Evolutionary conservation across 1,284 basidiomycete genomes (phyloP).

Genomic region (Puccinia triticina): DNA sequence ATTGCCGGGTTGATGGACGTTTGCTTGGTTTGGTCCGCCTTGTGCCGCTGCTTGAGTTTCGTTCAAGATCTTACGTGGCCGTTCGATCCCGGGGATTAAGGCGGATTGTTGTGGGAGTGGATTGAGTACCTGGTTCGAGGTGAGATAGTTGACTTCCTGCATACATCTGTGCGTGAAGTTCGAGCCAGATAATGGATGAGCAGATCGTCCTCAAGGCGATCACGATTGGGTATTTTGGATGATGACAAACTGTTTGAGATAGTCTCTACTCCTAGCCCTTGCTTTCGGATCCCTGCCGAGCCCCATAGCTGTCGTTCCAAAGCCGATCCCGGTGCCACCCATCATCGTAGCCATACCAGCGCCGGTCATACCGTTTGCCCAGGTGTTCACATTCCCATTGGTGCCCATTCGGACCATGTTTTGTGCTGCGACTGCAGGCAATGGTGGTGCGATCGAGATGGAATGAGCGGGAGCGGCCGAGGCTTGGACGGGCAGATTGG

Average conservation of each 20-base stretch:
- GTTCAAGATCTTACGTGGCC: slow-evolving; percentile 56
- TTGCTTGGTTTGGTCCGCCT: slow-evolving; percentile 8
- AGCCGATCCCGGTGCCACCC: slow-evolving; percentile 37
- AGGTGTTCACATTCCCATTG: slow-evolving; percentile 18
- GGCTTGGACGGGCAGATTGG: slow-evolving; percentile 4
- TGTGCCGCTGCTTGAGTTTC: slow-evolving; percentile 46
- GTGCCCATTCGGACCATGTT: slow-evolving; percentile 56
- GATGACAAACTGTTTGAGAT: slow-evolving; percentile 83
- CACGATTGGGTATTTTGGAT: neutral
- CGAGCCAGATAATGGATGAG: neutral
- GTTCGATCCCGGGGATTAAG: slow-evolving; percentile 54
- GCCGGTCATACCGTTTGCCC: slow-evolving; percentile 60
- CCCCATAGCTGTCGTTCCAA: slow-evolving; percentile 66
- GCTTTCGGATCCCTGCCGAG: slow-evolving; percentile 86
- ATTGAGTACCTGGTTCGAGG: slow-evolving; percentile 93
- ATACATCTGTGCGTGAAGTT: slow-evolving; percentile 69
- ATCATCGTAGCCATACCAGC: slow-evolving; percentile 66
- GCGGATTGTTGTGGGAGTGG: slow-evolving; percentile 70
- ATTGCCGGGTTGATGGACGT: slow-evolving; percentile 11
- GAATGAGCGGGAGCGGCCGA: slow-evolving; percentile 16
- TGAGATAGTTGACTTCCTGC: slow-evolving; percentile 96
- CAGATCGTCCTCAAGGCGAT: neutral
- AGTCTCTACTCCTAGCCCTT: slow-evolving; percentile 89
- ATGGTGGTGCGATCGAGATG: slow-evolving; percentile 45
- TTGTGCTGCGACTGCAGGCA: slow-evolving; percentile 45